Percentiles rank a stretch among this genome's conserved stretches.
Evolutionary conservation across 192 early-diverging fungal species (phyloP).

Genomic region (Backusella westeae): DNA sequence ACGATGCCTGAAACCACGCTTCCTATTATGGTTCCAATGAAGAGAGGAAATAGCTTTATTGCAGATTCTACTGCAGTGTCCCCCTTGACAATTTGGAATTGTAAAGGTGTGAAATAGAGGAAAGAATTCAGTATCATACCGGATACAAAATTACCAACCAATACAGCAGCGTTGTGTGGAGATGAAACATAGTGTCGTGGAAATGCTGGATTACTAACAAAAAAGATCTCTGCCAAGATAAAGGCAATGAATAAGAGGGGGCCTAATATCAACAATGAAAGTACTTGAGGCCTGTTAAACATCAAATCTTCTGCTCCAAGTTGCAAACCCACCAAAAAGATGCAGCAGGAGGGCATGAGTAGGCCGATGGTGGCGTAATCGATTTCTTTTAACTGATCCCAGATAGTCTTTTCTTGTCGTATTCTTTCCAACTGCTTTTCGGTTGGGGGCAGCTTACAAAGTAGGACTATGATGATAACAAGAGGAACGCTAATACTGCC

Average conservation of each 20-base stretch:
- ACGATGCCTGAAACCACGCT: constrained; percentile 62
- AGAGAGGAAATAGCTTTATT: constrained; percentile 69
- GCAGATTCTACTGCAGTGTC: constrained; percentile 69
- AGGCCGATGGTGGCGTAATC: background rate
- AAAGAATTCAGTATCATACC: constrained; percentile 19
- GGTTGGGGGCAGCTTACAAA: background rate
- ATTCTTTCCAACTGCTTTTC: background rate
- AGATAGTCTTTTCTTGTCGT: background rate
- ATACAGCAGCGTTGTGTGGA: constrained; percentile 41
- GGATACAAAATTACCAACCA: constrained; percentile 36
- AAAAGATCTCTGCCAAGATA: constrained; percentile 63
- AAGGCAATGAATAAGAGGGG: constrained; percentile 31
- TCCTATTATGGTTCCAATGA: constrained; percentile 62
- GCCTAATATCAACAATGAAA: constrained; percentile 54
- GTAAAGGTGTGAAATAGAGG: constrained; percentile 71
- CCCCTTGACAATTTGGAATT: constrained; percentile 73
- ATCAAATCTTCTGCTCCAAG: constrained; percentile 59
- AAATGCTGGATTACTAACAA: constrained; percentile 61
- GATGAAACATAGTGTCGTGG: constrained; percentile 60
- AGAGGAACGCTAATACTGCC: background rate
- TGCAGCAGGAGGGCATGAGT: background rate
- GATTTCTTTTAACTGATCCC: background rate
- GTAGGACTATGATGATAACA: background rate
- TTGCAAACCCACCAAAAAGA: constrained; percentile 67
- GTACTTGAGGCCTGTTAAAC: constrained; percentile 61